phyloP scores from a whole-genome alignment of 495 filamentous ascomycete genomes.

The Neurospora africana region DNA sequence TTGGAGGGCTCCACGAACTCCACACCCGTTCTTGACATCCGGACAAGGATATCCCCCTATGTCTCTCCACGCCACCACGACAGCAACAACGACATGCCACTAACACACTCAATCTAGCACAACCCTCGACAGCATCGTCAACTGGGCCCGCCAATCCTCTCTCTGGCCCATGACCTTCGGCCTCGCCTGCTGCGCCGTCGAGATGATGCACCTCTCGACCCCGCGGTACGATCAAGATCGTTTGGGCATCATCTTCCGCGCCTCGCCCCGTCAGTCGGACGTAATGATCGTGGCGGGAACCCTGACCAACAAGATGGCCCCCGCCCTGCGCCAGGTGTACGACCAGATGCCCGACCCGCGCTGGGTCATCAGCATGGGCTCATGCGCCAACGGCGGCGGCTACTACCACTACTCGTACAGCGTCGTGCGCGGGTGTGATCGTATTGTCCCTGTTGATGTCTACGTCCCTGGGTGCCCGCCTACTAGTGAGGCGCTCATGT shows the following conservation, averaged over 20 bases:
- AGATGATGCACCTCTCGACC: constrained; percentile 98
- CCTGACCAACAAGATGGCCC: constrained; percentile 96
- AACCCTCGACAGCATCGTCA: constrained; percentile 81
- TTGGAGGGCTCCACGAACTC: not conserved
- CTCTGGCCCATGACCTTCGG: constrained; percentile 98
- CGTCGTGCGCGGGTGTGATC: constrained; percentile 77
- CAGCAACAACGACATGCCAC: not conserved
- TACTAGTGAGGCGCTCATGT: constrained; percentile 79
- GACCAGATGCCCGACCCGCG: constrained; percentile 96
- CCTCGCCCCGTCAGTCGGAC: constrained; percentile 88
- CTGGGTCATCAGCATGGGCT: constrained; percentile 90
- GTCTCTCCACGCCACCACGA: not conserved
- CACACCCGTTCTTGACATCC: not conserved
- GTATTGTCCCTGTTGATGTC: constrained; percentile 84
- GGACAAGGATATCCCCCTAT: not conserved
- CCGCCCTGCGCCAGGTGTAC: constrained; percentile 87
- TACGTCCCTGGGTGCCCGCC: constrained; percentile 92
- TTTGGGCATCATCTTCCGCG: constrained; percentile 93
- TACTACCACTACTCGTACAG: constrained; percentile 94
- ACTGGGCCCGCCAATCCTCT: constrained; percentile 90
- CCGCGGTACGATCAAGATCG: constrained; percentile 95
- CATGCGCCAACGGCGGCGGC: constrained; percentile 84
- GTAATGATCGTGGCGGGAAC: constrained; percentile 98
- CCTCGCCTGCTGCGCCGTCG: constrained; percentile 89
- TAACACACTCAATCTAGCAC: constrained; percentile 44